Evolutionary conservation across 1,284 basidiomycete genomes (phyloP).

Genomic region (Cystobasidiaceae sp.): DNA sequence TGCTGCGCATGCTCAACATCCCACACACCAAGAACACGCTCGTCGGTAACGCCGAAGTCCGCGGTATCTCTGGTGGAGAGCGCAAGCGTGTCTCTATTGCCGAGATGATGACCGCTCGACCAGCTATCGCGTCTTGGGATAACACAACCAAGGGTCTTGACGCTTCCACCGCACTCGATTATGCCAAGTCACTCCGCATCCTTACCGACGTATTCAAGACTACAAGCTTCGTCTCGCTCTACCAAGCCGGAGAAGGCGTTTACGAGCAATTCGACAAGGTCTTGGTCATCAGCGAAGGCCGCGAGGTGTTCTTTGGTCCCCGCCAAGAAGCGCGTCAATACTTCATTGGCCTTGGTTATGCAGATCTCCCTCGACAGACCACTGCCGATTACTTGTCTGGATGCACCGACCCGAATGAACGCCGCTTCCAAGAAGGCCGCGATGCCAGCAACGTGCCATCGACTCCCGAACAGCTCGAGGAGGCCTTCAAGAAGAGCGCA

Average conservation of each 20-base stretch:
- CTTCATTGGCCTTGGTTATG: slow-evolving; percentile 56
- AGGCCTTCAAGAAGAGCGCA: slow-evolving; percentile 59
- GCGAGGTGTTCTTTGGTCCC: slow-evolving; percentile 77
- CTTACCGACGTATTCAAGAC: slow-evolving; percentile 53
- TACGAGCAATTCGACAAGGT: slow-evolving; percentile 70
- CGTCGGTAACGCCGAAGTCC: slow-evolving; percentile 54
- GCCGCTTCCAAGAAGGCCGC: slow-evolving; percentile 69
- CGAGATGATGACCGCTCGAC: slow-evolving; percentile 54
- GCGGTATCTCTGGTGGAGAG: slow-evolving; percentile 55
- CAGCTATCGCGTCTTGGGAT: slow-evolving; percentile 51
- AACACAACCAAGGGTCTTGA: slow-evolving; percentile 73
- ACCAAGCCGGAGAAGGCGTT: slow-evolving; percentile 61
- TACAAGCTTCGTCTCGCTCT: slow-evolving; percentile 49
- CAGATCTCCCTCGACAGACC: slow-evolving; percentile 59
- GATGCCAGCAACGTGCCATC: slow-evolving; percentile 63
- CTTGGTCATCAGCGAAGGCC: slow-evolving; percentile 69
- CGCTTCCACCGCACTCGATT: slow-evolving; percentile 56
- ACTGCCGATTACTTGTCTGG: slow-evolving; percentile 68
- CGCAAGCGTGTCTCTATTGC: slow-evolving; percentile 60
- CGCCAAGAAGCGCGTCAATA: slow-evolving; percentile 69
- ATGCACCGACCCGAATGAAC: slow-evolving; percentile 71
- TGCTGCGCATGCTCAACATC: slow-evolving; percentile 59
- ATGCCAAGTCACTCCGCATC: slow-evolving; percentile 55
- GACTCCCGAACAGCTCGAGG: slow-evolving; percentile 65
- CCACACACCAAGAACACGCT: slow-evolving; percentile 57